A percentile compares a stretch with the other conserved stretches of the same genome.
These are phyloP conservation scores for Diaporthe humulicola DNA, from an alignment of 2,329 filamentous ascomycete species.

Conservation along the genomic window DNA sequence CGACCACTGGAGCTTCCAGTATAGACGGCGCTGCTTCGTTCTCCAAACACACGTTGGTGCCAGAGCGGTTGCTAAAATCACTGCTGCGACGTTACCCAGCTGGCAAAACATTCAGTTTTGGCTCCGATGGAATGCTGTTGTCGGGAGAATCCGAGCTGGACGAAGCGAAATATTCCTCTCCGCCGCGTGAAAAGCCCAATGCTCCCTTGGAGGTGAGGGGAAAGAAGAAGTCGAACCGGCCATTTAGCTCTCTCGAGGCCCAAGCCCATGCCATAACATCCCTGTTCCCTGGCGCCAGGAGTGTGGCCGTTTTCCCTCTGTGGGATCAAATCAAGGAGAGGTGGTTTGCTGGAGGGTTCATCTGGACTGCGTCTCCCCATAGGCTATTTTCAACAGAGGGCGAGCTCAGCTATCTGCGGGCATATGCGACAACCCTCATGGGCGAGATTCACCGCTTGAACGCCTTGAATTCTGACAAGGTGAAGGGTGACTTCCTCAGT, in stretches of 20 bases:
- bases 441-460: slow-evolving; percentile 64
- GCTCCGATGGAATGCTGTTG: slow-evolving; percentile 36
- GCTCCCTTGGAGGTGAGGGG: slow-evolving; percentile 27
- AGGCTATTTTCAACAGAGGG: slow-evolving; percentile 46
- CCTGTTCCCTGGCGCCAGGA: slow-evolving; percentile 57
- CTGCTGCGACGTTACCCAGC: slow-evolving; percentile 59
- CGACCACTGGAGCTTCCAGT: slow-evolving; percentile 50
- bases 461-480: slow-evolving; percentile 51
- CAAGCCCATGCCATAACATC: slow-evolving; percentile 14
- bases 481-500: slow-evolving; percentile 68
- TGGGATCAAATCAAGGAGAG: slow-evolving; percentile 55
- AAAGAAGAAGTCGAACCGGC: slow-evolving; percentile 49
- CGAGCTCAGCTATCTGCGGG: slow-evolving; percentile 59
- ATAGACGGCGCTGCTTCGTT: slow-evolving; percentile 46
- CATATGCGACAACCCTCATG: slow-evolving; percentile 68
- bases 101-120: slow-evolving; percentile 62
- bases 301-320: slow-evolving; percentile 61
- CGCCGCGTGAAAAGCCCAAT: not conserved
- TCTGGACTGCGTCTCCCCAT: slow-evolving; percentile 14
- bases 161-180: too few relatives aligned
- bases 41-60: slow-evolving; percentile 45
- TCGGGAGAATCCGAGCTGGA: slow-evolving; percentile 26
- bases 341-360: slow-evolving; percentile 41
- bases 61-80: slow-evolving; percentile 54
- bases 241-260: slow-evolving; percentile 40